Base-by-base conservation (phyloP, 345 rosid genomes). In the Eucalyptus regnans region DNA sequence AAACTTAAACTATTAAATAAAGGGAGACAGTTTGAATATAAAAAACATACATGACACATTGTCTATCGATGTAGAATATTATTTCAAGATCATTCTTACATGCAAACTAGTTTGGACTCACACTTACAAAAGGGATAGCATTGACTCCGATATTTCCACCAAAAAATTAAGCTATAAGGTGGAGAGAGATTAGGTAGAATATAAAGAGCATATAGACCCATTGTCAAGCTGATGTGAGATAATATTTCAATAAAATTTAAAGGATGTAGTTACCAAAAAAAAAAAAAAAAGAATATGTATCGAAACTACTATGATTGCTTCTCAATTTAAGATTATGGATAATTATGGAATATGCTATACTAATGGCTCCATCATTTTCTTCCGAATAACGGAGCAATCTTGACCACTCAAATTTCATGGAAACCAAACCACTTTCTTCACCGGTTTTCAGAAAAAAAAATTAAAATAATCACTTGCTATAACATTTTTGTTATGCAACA, bases 61-160 rank as follows among this genome's bases (percentile, higher is more conserved):
- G 12, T 5, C 7, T 20, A 76, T 31, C 76, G 5, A 60, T 60
- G 76, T n/a, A 2, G 0, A 44, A 76, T 4, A 76, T 4, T 41
- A 41, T 41, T 18, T 76, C 15, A 76, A 41, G 15, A 20, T 4
- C 83, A 4, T 15, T 20, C 27, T 41, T 13, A 18, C 29, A 41
- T 2, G 8, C 48, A 76, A 41, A 20, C 3, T 13, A 7, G 27
- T 2, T 41, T 68, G 12, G 44, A 68, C 23, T 11, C 23, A 68
- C 23, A 16, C 41, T 5, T 8, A 17, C 25, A 2, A 76, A 33
- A 71, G 8, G 27, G 7, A 41, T 41, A 76, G 25, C 5, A 20
- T 2, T 41, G 1, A 12, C 48, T 76, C 8, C 4, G 1, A 41
- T 9, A 41, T 6, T 4, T 6, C 9, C 4, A 41, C 5, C 4